Base-by-base conservation (phyloP, 129 eudicot species). In the Helianthus tuberosus region DNA sequence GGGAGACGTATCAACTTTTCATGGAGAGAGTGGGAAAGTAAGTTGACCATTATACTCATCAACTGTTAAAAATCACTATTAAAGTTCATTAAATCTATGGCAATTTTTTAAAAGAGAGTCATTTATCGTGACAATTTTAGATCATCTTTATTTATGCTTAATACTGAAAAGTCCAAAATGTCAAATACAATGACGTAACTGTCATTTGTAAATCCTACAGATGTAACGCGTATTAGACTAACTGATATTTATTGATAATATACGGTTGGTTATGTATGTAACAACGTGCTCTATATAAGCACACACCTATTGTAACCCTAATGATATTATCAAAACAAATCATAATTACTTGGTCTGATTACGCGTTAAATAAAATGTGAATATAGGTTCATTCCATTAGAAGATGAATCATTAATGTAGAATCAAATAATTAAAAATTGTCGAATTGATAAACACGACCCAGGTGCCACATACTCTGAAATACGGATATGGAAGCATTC, bases 1-100 rank as follows among this genome's bases (percentile, higher is more conserved):
- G 29, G 66, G 51, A 76, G 61, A 68, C n/a, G 41, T 75, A 50
- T 10, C 80, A 66, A 65, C 79, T 25, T 54, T 65, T 29, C 47
- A 73, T 10, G 13, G 5, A 47, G 48, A 53, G 29, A 49, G 62
- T 36, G 38, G 50, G 49, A 52, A 50, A 51, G 67, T 62, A 35
- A 32, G 69, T 47, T 46, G 20, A 46, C 25, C 43, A 50, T 36
- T 50, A 38, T 47, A 35, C 32, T 51, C 44, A 36, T 17, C 39
- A 64, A 27, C 32, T 32, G 68, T 36, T 74, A 74, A 38, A 64
- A 44, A 51, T 16, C 58, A 53, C 11, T 66, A 5, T 23, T 52
- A 8, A 17, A 50, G 41, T 66, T 75, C 6, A 53, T 23, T 13
- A 64, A 62, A 52, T 74, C 65, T 20, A 20, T 20, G 23, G 23